A percentile compares a stretch with the other conserved stretches of the same genome.
phyloP scores from a whole-genome alignment of 2,329 filamentous ascomycete species.

The Monilinia laxa region DNA sequence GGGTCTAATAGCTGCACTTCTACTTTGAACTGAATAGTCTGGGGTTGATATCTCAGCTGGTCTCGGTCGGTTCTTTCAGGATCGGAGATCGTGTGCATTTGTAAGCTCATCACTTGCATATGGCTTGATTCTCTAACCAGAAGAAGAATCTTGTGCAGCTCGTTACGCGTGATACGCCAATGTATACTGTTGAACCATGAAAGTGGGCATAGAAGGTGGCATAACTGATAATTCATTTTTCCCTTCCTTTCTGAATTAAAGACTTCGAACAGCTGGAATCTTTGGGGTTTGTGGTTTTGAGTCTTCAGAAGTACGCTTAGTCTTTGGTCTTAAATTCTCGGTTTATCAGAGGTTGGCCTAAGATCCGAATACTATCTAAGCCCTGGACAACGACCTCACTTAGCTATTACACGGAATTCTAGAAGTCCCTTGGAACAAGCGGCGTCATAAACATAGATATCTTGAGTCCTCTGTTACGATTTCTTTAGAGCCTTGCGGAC shows the following conservation, averaged over 20 bases:
- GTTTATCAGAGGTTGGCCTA: neutral
- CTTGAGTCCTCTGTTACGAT: no score
- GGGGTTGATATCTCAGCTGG: neutral
- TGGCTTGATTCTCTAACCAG: neutral
- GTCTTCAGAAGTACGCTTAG: neutral
- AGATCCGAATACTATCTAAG: neutral
- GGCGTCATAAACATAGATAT: no score
- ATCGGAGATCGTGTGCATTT: neutral
- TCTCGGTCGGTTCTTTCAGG: neutral
- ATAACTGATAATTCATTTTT: neutral
- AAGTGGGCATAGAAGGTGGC: neutral
- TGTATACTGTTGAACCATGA: neutral
- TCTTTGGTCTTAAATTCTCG: neutral
- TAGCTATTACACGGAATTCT: no score
- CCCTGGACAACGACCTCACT: no score
- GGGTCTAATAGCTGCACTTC: neutral
- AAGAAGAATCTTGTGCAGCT: neutral
- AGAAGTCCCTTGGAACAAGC: no score
- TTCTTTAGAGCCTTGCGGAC: no score
- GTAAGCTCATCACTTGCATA: constrained; percentile 1
- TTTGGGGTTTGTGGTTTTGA: neutral
- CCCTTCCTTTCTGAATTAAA: neutral
- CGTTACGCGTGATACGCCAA: neutral
- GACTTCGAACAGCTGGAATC: neutral
- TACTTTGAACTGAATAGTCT: neutral